phyloP scores from a whole-genome alignment of 331 rosid genomes.

The Pyrus hybrid region DNA sequence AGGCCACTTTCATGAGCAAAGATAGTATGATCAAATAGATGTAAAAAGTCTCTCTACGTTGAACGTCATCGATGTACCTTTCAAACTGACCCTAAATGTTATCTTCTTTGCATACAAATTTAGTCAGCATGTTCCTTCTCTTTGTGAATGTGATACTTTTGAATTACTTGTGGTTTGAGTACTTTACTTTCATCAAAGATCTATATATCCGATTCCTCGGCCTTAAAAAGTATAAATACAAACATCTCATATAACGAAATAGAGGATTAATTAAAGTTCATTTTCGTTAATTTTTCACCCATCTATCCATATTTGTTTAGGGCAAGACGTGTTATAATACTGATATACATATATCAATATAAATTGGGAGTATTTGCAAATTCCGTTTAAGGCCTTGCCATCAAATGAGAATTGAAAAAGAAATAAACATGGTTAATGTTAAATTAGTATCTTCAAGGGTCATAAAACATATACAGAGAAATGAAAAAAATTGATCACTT shows the following conservation, averaged over 20 bases:
- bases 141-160: background rate
- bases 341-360: background rate
- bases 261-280: background rate
- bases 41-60: background rate
- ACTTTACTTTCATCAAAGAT: background rate
- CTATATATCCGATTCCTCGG: background rate
- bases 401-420: background rate
- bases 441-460: background rate
- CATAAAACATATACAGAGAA: background rate
- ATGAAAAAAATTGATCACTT: background rate
- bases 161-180: background rate
- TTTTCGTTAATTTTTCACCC: background rate
- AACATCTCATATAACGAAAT: background rate
- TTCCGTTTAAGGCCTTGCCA: background rate
- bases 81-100: slow-evolving; percentile 5
- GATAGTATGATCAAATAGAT: background rate
- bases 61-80: background rate
- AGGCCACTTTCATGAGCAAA: background rate
- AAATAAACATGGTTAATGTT: too few species aligned
- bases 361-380: background rate
- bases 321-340: background rate
- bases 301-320: background rate
- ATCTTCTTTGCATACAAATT: background rate
- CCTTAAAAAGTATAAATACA: background rate
- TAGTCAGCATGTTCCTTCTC: background rate